Evolutionary conservation across 2,329 filamentous ascomycete genomes (phyloP), one percentile per base, ranked within the genome.

Genomic region (Pseudogymnoascus sp.): DNA sequence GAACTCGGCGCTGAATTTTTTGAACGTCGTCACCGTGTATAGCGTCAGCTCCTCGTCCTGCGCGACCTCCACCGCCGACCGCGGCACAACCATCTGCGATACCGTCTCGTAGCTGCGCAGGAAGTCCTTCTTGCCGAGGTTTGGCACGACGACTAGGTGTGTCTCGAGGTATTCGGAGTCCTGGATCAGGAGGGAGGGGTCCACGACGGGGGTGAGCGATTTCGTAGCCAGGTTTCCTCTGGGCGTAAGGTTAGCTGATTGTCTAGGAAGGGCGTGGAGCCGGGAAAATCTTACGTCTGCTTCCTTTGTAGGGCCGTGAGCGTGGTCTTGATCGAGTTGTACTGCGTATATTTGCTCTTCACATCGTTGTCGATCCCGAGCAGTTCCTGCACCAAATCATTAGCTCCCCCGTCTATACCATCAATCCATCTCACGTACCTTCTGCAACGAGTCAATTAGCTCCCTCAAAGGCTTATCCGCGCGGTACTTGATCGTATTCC

Each of bases 401-500:
- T 62, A 55, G 45, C 35, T 19, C 23, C 35, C 4, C 2, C 8
- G 8, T 38, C 16, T 19, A 35, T 5, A 14, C 28, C 33, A 59
- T 35, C 28, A 59, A 59, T 4, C 12, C 8, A 9, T 2, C 12
- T 28, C 8, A 58, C 69, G 12, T 70, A 91, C 91, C 85, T 96
- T 97, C 73, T 96, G 91, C 63, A 99, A 79, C 41, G 87, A 87
- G 74, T 92, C 89, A 69, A 97, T 88, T 64, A 97, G 81, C 72
- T 97, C 93, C 62, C 86, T 83, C 65, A 99, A 84, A 60, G 93
- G 85, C 75, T 93, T 95, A 76, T 99, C 94, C 66, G 90, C 88
- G 70, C 94, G 87, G 76, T 97, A 99, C 74, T 96, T 94, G 77
- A 96, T 91, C 77, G 94, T 97, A 79, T 97, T 97, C 94, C 94